Evolutionary conservation across 495 filamentous ascomycete genomes (phyloP).

Genomic region (Jackrogersella minutella): DNA sequence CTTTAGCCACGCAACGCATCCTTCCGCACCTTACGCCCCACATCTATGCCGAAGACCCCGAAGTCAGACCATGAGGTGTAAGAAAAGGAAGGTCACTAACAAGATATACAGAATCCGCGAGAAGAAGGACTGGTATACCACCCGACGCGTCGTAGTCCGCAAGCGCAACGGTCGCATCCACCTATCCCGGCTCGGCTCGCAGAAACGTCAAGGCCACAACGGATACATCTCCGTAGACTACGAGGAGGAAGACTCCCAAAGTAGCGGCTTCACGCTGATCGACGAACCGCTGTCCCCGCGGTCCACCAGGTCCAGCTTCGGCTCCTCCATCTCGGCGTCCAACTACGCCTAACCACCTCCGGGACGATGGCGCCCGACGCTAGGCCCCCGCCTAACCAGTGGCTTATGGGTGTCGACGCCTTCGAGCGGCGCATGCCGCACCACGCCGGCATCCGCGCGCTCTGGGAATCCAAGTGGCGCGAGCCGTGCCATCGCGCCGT

Average conservation of each 20-base stretch:
- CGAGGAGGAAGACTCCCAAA: slow-evolving; percentile 27
- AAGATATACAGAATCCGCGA: slow-evolving; percentile 26
- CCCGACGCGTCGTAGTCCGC: slow-evolving; percentile 34
- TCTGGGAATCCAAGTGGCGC: slow-evolving; percentile 87
- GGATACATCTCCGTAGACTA: slow-evolving; percentile 22
- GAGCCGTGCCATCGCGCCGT: slow-evolving; percentile 69
- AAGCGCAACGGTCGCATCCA: slow-evolving; percentile 41
- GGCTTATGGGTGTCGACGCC: slow-evolving; percentile 57
- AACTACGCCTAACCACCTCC: not conserved
- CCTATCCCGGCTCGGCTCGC: slow-evolving; percentile 34
- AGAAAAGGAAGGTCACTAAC: not conserved
- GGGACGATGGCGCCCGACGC: slow-evolving; percentile 23
- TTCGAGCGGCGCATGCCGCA: slow-evolving; percentile 65
- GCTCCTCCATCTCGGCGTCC: slow-evolving; percentile 18
- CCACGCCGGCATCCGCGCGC: slow-evolving; percentile 72
- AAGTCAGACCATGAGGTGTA: too few species aligned
- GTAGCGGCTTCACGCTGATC: slow-evolving; percentile 27
- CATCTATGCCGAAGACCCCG: not conserved
- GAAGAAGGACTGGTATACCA: slow-evolving; percentile 37
- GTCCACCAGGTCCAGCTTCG: slow-evolving; percentile 27
- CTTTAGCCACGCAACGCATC: not conserved
- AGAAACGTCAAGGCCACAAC: slow-evolving; percentile 3
- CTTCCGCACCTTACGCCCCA: not conserved
- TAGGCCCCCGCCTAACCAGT: slow-evolving; percentile 30
- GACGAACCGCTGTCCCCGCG: slow-evolving; percentile 21